These are phyloP conservation scores for Tolypocladium pustulatum DNA, from an alignment of 2,329 filamentous ascomycete species.

Conservation along the genomic window DNA sequence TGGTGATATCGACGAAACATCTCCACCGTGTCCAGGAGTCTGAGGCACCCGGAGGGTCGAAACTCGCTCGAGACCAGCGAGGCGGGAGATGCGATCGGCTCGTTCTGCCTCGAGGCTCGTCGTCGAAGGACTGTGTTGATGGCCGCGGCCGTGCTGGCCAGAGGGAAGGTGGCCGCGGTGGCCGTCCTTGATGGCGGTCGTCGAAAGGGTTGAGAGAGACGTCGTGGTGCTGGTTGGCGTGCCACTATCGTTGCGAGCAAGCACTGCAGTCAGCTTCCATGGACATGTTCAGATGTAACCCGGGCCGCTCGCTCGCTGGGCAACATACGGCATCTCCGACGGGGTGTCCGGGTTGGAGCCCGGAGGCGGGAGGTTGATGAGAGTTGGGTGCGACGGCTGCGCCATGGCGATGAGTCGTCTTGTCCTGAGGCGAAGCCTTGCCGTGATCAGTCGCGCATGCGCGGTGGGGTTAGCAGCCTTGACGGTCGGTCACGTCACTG, in stretches of 20 bases:
- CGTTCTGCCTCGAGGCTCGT: constrained; percentile 83
- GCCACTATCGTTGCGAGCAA: constrained; percentile 31
- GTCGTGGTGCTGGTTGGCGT: constrained; percentile 90
- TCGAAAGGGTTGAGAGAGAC: constrained; percentile 82
- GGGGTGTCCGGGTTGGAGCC: constrained; percentile 77
- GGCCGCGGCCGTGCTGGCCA: constrained; percentile 39
- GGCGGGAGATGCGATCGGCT: constrained; percentile 87
- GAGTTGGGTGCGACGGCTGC: constrained; percentile 44
- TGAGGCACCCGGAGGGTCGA: constrained; percentile 54
- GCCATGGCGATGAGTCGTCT: constrained; percentile 18
- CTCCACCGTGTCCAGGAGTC: constrained; percentile 16
- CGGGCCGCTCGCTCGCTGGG: neutral
- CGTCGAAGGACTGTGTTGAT: constrained; percentile 48
- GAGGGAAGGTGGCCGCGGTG: constrained; percentile 69
- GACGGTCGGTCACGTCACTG: neutral
- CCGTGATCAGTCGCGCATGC: neutral
- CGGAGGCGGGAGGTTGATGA: constrained; percentile 77
- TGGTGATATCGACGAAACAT: constrained; percentile 28
- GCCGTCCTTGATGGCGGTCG: constrained; percentile 92
- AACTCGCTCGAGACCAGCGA: constrained; percentile 83
- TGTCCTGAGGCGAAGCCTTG: neutral
- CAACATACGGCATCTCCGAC: constrained; percentile 75
- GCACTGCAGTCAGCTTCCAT: neutral
- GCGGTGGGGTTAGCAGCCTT: no score
- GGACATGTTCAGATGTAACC: neutral